Conservation (phyloP, 805 yeast genomes). For the Spathaspora girioi region DNA sequence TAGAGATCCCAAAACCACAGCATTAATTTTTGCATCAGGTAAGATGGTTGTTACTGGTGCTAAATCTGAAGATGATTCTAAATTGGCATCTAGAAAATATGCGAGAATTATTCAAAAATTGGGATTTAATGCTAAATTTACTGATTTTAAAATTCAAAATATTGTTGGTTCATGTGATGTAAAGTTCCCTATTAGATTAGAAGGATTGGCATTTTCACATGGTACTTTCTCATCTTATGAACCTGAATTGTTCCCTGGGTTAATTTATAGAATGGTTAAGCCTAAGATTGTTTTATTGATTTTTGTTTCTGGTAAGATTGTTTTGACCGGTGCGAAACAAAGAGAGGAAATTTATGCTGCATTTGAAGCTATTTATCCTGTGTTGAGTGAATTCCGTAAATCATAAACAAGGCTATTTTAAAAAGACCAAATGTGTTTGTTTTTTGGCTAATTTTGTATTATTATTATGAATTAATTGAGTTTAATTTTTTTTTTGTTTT, state of each 20-base stretch:
- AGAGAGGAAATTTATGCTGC: conserved; percentile 98
- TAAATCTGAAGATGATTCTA: conserved; percentile 97
- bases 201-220: conserved; percentile 96
- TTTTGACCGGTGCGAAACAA: conserved; percentile 97
- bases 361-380: conserved; percentile 97
- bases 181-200: conserved; percentile 93
- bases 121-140: conserved; percentile 96
- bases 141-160: conserved; percentile 96
- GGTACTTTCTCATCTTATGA: conserved; percentile 98
- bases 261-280: conserved; percentile 98
- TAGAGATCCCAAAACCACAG: conserved; percentile 97
- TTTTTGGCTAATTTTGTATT: neutral
- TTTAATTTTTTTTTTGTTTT: neutral
- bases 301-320: conserved; percentile 96
- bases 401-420: conserved; percentile 26
- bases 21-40: conserved; percentile 96
- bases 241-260: conserved; percentile 97
- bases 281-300: conserved; percentile 95
- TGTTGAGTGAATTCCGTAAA: conserved; percentile 95
- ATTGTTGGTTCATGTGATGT: conserved; percentile 99
- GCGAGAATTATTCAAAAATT: conserved; percentile 97
- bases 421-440: neutral
- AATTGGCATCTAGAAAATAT: conserved; percentile 93
- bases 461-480: neutral
- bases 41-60: conserved; percentile 99